phyloP scores from a whole-genome alignment of 1,284 basidiomycete species.

The Ustilago tritici region DNA sequence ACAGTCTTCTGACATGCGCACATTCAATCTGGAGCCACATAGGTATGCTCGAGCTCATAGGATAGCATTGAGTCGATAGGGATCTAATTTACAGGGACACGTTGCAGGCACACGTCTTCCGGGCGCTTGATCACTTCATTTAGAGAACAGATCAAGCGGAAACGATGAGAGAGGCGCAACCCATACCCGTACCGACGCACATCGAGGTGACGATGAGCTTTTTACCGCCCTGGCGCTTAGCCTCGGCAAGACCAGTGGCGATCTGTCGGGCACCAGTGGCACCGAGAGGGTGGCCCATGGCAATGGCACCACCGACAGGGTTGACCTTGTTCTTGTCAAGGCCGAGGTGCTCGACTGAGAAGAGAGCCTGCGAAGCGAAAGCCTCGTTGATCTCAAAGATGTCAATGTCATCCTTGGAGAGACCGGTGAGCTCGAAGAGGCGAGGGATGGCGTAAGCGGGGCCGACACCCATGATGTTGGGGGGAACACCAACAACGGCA shows the following conservation, averaged over 20 bases:
- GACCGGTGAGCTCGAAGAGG: slow-evolving; percentile 62
- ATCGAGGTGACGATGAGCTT: slow-evolving; percentile 77
- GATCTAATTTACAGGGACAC: slow-evolving; percentile 26
- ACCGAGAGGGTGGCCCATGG: slow-evolving; percentile 70
- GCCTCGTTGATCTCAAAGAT: slow-evolving; percentile 70
- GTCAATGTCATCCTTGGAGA: slow-evolving; percentile 64
- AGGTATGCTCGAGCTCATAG: slow-evolving; percentile 3
- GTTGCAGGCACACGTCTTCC: slow-evolving; percentile 11
- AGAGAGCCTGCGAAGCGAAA: slow-evolving; percentile 72
- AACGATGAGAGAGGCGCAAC: slow-evolving; percentile 83
- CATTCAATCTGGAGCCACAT: background rate
- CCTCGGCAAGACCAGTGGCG: slow-evolving; percentile 83
- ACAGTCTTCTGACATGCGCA: background rate
- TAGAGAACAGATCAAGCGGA: slow-evolving; percentile 72
- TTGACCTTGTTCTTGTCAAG: slow-evolving; percentile 71
- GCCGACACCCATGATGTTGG: slow-evolving; percentile 70
- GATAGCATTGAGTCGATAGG: slow-evolving; percentile 7
- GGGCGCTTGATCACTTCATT: no score
- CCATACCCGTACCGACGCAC: slow-evolving; percentile 89
- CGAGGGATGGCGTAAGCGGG: slow-evolving; percentile 68
- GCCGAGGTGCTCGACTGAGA: slow-evolving; percentile 74
- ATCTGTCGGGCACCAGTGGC: slow-evolving; percentile 84
- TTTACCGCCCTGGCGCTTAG: slow-evolving; percentile 77
- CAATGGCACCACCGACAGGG: slow-evolving; percentile 72
- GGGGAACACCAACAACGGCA: slow-evolving; percentile 76